Evolutionary conservation across 78 protist species (phyloP).

Genomic region (Corallochytrium limacisporum): DNA sequence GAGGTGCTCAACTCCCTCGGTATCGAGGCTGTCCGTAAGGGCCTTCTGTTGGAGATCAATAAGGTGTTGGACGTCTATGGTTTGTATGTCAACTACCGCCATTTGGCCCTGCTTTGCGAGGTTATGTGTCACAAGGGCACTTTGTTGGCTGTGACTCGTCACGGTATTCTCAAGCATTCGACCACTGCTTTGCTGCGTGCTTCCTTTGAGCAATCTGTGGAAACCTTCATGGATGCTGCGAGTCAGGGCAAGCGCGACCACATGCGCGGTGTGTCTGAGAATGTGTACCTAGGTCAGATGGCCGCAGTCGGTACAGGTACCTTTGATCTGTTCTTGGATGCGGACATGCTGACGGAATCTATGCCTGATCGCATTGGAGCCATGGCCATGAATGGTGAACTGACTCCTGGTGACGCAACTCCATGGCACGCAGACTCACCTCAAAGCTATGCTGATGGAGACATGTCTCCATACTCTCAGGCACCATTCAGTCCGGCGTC

Average conservation of each 20-base stretch:
- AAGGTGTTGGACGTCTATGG: conserved; percentile 85
- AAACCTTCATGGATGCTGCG: conserved; percentile 94
- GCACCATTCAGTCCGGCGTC: background rate
- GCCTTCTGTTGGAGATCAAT: conserved; percentile 45
- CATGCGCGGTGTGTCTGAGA: conserved; percentile 89
- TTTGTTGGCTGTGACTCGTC: conserved; percentile 93
- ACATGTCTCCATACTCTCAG: background rate
- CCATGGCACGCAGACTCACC: background rate
- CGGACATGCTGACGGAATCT: conserved; percentile 42
- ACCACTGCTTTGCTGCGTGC: conserved; percentile 65
- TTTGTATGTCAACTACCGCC: conserved; percentile 96
- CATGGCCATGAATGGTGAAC: too few relatives aligned
- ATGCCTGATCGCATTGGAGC: too few relatives aligned
- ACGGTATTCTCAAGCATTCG: conserved; percentile 81
- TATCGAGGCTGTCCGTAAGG: conserved; percentile 92
- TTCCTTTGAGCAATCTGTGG: conserved; percentile 98
- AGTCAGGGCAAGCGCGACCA: conserved; percentile 60
- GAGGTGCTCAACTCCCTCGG: conserved; percentile 86
- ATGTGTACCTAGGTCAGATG: conserved; percentile 90
- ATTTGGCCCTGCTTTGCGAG: conserved; percentile 85
- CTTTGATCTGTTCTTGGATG: conserved; percentile 72
- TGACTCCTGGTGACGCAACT: too few relatives aligned
- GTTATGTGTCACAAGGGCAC: conserved; percentile 91
- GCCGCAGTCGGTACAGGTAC: conserved; percentile 82
- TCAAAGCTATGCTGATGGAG: too few relatives aligned